A percentile compares a stretch with the other conserved stretches of the same genome.
Conservation (phyloP, 1,139 yeast genomes). For the Pichia sp. region DNA sequence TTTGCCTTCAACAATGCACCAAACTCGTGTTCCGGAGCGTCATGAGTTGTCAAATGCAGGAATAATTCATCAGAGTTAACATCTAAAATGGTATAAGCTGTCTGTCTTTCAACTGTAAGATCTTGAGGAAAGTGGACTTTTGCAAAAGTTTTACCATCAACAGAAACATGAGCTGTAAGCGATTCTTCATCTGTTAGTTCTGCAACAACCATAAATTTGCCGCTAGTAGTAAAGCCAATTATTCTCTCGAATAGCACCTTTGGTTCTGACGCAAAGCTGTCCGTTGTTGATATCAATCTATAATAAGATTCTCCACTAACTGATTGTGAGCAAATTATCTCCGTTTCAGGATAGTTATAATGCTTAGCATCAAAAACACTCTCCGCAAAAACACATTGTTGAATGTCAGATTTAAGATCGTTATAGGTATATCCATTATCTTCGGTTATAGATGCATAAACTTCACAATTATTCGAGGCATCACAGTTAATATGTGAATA, state of each 20-base stretch:
- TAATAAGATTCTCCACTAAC: conserved; percentile 20
- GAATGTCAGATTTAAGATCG: conserved; percentile 46
- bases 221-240: conserved; percentile 62
- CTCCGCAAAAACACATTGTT: conserved; percentile 65
- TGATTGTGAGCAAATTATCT: conserved; percentile 58
- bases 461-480: conserved; percentile 43
- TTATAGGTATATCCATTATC: conserved; percentile 64
- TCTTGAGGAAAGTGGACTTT: conserved; percentile 76
- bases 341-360: conserved; percentile 39
- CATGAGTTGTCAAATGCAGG: conserved; percentile 73
- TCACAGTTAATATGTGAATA: conserved; percentile 62
- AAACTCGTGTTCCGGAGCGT: conserved; percentile 49
- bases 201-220: conserved; percentile 72
- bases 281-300: conserved; percentile 47
- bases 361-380: conserved; percentile 39
- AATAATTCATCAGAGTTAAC: conserved; percentile 72
- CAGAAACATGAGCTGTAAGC: conserved; percentile 67
- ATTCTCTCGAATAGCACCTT: conserved; percentile 45
- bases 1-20: conserved; percentile 89
- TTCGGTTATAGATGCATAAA: conserved; percentile 54
- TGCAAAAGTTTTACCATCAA: conserved; percentile 79
- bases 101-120: conserved; percentile 56
- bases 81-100: conserved; percentile 82
- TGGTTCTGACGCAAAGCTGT: conserved; percentile 44
- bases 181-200: conserved; percentile 40